Evolutionary conservation across 768 basidiomycete species (phyloP).

Genomic region (Boletus pseudo-olivaceus): DNA sequence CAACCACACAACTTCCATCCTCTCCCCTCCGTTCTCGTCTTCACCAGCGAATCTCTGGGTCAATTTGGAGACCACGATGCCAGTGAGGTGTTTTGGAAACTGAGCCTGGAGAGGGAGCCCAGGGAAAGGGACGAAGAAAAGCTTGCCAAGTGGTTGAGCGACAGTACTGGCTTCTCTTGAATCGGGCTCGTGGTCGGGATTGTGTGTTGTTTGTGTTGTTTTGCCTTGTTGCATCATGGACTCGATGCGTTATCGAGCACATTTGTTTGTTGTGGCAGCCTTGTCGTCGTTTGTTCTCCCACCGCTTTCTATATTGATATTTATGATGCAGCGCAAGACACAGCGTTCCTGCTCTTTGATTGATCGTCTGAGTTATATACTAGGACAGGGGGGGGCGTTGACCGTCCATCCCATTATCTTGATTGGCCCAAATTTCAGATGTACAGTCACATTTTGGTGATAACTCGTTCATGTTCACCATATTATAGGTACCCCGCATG

Average conservation of each 20-base stretch:
- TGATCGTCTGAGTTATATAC: neutral
- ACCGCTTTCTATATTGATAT: conserved; percentile 10
- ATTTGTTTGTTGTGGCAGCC: neutral
- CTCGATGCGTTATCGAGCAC: neutral
- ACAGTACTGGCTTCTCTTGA: conserved; percentile 37
- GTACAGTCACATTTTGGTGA: too few relatives aligned
- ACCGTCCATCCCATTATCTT: too few relatives aligned
- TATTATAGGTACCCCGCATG: too few relatives aligned
- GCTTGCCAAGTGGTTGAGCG: conserved; percentile 39
- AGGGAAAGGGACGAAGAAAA: conserved; percentile 52
- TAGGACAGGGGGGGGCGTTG: too few relatives aligned
- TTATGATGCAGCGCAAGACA: neutral
- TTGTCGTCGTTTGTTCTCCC: neutral
- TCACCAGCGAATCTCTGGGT: conserved; percentile 40
- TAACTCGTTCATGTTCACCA: too few relatives aligned
- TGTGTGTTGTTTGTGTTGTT: neutral
- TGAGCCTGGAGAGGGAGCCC: conserved; percentile 51
- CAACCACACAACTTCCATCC: conserved; percentile 53
- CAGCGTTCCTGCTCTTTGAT: neutral
- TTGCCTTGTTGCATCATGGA: conserved; percentile 7
- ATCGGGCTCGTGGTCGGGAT: neutral
- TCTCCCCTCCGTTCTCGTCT: conserved; percentile 42
- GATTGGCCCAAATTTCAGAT: too few relatives aligned
- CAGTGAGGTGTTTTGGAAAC: conserved; percentile 39
- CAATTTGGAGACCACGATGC: conserved; percentile 33